Conservation (phyloP, 2,329 filamentous ascomycete species). For the Hymenoscyphus occultus region DNA sequence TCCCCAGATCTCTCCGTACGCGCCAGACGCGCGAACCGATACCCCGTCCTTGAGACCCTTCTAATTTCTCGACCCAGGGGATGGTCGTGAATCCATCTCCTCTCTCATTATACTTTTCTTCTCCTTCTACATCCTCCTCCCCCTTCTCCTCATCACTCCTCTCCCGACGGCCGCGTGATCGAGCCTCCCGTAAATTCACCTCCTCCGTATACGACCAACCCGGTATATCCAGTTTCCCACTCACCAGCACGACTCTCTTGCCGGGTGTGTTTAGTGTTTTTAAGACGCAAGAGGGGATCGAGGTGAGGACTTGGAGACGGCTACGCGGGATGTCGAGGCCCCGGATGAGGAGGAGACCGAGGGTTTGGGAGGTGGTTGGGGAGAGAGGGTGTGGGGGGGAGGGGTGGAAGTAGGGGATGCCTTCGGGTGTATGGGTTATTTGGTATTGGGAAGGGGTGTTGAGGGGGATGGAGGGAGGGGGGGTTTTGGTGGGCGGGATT, state of each 20-base stretch:
- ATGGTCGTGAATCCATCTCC: conserved; percentile 37
- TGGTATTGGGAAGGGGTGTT: conserved; percentile 41
- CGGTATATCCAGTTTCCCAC: conserved; percentile 66
- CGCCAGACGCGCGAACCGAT: conserved; percentile 61
- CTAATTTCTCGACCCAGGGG: conserved; percentile 59
- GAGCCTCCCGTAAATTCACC: conserved; percentile 40
- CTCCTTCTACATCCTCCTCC: conserved; percentile 29
- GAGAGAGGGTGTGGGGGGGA: conserved; percentile 53
- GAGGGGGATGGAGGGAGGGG: conserved; percentile 17
- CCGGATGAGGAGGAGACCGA: conserved; percentile 68
- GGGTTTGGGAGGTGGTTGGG: conserved; percentile 54
- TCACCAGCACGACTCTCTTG: conserved; percentile 58
- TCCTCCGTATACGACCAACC: conserved; percentile 70
- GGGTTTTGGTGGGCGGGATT: conserved; percentile 11
- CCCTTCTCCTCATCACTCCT: conserved; percentile 16
- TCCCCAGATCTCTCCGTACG: conserved; percentile 60
- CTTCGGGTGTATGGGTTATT: conserved; percentile 37
- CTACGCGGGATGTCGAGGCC: conserved; percentile 58
- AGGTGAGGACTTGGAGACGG: conserved; percentile 63
- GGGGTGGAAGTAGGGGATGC: conserved; percentile 61
- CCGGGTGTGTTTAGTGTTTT: conserved; percentile 42
- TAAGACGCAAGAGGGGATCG: conserved; percentile 46
- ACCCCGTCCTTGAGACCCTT: conserved; percentile 53
- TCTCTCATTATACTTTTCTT: conserved; percentile 9
- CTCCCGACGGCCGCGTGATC: conserved; percentile 14